These are phyloP conservation scores for Trichoderma virens DNA, from an alignment of 495 filamentous ascomycete species.

Conservation along the genomic window DNA sequence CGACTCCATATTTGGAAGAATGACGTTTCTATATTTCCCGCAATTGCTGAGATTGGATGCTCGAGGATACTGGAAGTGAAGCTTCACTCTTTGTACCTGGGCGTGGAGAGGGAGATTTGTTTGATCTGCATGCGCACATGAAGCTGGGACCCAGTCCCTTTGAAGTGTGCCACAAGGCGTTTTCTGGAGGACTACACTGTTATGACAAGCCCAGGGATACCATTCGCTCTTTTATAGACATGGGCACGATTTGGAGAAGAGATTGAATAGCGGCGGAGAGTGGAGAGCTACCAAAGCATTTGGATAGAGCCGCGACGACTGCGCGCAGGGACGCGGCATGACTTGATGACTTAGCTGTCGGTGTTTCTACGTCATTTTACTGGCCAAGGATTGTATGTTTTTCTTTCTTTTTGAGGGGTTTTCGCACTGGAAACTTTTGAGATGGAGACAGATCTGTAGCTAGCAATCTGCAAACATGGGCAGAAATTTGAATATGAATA, in stretches of 20 bases:
- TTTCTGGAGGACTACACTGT: background rate
- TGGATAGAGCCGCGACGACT: constrained; percentile 4
- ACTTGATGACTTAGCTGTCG: background rate
- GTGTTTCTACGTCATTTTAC: background rate
- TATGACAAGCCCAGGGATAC: constrained; percentile 5
- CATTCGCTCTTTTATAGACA: constrained; percentile 3
- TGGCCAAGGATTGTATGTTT: background rate
- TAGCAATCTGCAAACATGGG: background rate
- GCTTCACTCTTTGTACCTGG: background rate
- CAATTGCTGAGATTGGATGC: background rate
- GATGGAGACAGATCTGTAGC: background rate
- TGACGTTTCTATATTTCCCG: too few species aligned
- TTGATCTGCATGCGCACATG: constrained; percentile 1
- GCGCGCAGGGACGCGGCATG: background rate
- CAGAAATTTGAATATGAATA: constrained; percentile 3
- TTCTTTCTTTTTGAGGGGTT: background rate
- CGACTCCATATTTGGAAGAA: background rate
- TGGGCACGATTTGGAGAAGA: background rate
- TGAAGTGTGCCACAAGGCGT: constrained; percentile 4
- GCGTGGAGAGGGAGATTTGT: background rate
- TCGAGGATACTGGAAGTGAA: background rate
- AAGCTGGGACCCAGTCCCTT: constrained; percentile 5
- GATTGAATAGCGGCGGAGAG: background rate
- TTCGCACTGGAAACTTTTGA: background rate
- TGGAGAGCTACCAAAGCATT: background rate